Evolutionary conservation across 805 yeast genomes (phyloP).

Genomic region (Priceomyces castillae): DNA sequence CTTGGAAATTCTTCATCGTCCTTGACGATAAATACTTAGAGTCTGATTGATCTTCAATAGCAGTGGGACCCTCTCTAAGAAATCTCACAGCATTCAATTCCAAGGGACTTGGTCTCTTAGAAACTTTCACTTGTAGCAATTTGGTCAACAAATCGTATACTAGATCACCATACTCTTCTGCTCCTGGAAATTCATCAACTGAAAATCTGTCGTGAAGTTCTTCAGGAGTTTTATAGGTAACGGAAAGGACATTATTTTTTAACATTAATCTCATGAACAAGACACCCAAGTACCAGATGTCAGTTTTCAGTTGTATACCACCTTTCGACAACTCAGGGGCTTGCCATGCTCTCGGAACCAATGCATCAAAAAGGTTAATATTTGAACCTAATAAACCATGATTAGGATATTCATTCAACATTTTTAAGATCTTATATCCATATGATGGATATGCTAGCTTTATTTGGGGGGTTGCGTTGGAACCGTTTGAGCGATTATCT

Average conservation of each 20-base stretch:
- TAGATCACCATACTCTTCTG: slow-evolving; percentile 63
- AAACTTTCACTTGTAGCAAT: slow-evolving; percentile 62
- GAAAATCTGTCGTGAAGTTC: slow-evolving; percentile 27
- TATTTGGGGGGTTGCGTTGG: slow-evolving; percentile 52
- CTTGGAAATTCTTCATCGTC: neutral
- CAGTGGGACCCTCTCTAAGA: slow-evolving; percentile 63
- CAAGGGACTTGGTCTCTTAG: slow-evolving; percentile 76
- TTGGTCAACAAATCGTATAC: slow-evolving; percentile 63
- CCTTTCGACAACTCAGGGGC: slow-evolving; percentile 75
- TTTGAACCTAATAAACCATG: neutral
- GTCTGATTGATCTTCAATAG: slow-evolving; percentile 16
- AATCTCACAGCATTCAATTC: slow-evolving; percentile 84
- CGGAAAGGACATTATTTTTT: slow-evolving; percentile 56
- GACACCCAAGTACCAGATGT: slow-evolving; percentile 91
- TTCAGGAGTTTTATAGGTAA: slow-evolving; percentile 52
- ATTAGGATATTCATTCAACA: slow-evolving; percentile 25
- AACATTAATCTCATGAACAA: slow-evolving; percentile 48
- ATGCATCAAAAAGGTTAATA: slow-evolving; percentile 1
- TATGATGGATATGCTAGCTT: slow-evolving; percentile 60
- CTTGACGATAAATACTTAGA: slow-evolving; percentile 5
- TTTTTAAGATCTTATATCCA: slow-evolving; percentile 29
- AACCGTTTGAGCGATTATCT: slow-evolving; percentile 2
- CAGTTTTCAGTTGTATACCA: slow-evolving; percentile 64
- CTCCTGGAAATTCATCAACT: slow-evolving; percentile 44
- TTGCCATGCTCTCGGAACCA: slow-evolving; percentile 50